Evolutionary conservation across 768 basidiomycete species (phyloP).

Genomic region (Tylopilus subfusipes): DNA sequence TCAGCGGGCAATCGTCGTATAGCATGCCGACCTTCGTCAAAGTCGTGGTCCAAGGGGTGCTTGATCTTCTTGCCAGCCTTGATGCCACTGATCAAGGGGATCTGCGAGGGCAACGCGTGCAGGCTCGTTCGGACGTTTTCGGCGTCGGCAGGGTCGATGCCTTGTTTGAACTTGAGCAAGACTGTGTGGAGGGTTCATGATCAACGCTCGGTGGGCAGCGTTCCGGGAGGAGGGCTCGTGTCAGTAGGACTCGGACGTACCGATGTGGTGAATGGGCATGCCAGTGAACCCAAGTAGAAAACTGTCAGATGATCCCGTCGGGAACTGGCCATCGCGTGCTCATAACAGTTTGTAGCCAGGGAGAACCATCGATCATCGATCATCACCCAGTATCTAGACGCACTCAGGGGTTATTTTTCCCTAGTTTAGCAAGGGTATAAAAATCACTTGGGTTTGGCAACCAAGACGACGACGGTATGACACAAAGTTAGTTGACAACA

Average conservation of each 20-base stretch:
- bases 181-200: slow-evolving; percentile 7
- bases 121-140: slow-evolving; percentile 2
- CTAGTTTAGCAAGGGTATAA: background rate
- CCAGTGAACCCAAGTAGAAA: background rate
- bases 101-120: slow-evolving; percentile 10
- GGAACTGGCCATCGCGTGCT: background rate
- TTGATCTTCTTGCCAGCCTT: slow-evolving; percentile 12
- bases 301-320: no score
- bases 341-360: no score
- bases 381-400: no score
- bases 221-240: no score
- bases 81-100: slow-evolving; percentile 18
- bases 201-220: no score
- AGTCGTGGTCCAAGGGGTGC: slow-evolving; percentile 22
- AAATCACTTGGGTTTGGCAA: background rate
- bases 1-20: no score
- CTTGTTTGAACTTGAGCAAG: slow-evolving; percentile 22
- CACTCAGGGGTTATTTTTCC: background rate
- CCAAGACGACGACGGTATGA: slow-evolving; percentile 4
- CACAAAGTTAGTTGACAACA: slow-evolving; percentile 6
- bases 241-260: no score
- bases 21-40: slow-evolving; percentile 18
- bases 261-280: slow-evolving; percentile 22
- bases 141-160: slow-evolving; percentile 3
- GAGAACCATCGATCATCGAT: no score